phyloP scores from a whole-genome alignment of 106 monocot species.

The Platanthera guangdongensis region DNA sequence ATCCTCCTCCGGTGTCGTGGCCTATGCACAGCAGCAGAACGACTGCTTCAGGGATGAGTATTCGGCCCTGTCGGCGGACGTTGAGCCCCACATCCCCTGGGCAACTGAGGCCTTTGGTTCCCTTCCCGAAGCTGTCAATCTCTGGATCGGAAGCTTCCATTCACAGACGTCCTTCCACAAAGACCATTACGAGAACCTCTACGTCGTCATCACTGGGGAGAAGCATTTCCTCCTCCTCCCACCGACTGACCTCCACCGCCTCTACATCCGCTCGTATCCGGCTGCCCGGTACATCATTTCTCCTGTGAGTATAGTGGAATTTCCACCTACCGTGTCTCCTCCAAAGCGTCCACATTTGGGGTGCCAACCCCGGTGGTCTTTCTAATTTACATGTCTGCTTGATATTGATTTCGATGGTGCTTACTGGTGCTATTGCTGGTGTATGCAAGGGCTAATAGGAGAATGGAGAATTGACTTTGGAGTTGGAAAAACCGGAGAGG shows the following conservation, averaged over 20 bases:
- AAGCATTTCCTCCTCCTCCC: constrained; percentile 87
- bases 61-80: constrained; percentile 45
- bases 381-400: neutral
- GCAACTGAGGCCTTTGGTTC: constrained; percentile 74
- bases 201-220: constrained; percentile 68
- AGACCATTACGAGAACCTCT: constrained; percentile 96
- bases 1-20: constrained; percentile 29
- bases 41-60: constrained; percentile 82
- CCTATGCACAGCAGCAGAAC: constrained; percentile 88
- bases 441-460: neutral
- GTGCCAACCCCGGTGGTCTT: neutral
- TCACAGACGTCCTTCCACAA: constrained; percentile 89
- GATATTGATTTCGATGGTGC: no score
- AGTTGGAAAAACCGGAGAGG: constrained; percentile 51
- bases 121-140: constrained; percentile 77
- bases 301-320: neutral
- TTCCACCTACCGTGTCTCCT: neutral
- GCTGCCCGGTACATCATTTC: constrained; percentile 40
- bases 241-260: constrained; percentile 76
- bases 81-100: constrained; percentile 65
- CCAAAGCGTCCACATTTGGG: no score
- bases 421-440: no score
- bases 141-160: constrained; percentile 71
- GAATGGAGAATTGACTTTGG: constrained; percentile 35
- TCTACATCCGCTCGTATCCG: constrained; percentile 65